Evolutionary conservation across 108 stramenopile genomes (phyloP).

Genomic region (Skeletonema grethae): DNA sequence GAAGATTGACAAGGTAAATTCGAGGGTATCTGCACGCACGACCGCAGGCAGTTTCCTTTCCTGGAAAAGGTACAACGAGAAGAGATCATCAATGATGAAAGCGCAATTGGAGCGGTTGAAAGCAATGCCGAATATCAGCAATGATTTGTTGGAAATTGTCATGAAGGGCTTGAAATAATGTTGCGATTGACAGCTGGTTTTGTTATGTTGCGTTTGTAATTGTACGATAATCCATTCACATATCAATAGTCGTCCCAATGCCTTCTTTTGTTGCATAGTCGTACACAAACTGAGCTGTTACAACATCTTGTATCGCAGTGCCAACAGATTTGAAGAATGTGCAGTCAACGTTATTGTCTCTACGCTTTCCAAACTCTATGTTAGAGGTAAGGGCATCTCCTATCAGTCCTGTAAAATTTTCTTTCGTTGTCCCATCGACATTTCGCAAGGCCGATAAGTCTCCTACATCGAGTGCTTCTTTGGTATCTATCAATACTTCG

Average conservation of each 20-base stretch:
- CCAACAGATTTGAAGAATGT: constrained; percentile 82
- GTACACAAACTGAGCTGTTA: constrained; percentile 57
- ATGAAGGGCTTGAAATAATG: constrained; percentile 59
- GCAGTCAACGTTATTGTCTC: constrained; percentile 34
- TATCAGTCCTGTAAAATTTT: constrained; percentile 52
- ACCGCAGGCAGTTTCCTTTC: constrained; percentile 71
- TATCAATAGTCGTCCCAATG: constrained; percentile 33
- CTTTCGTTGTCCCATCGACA: constrained; percentile 20
- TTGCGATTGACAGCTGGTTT: neutral
- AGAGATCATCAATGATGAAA: constrained; percentile 82
- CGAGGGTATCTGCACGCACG: constrained; percentile 86
- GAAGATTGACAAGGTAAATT: constrained; percentile 88
- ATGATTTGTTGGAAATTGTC: constrained; percentile 89
- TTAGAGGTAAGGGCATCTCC: constrained; percentile 54
- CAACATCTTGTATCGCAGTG: constrained; percentile 79
- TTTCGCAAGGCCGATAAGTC: constrained; percentile 61
- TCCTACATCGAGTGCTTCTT: constrained; percentile 73
- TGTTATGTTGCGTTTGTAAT: neutral
- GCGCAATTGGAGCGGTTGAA: constrained; percentile 66
- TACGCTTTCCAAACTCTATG: constrained; percentile 24
- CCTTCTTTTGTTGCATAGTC: constrained; percentile 23
- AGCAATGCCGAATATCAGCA: constrained; percentile 59
- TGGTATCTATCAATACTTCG: constrained; percentile 69
- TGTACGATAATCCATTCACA: constrained; percentile 11
- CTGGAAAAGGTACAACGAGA: constrained; percentile 84